Evolutionary conservation across 768 basidiomycete genomes (phyloP).

Genomic region (Mycena kentingensis): DNA sequence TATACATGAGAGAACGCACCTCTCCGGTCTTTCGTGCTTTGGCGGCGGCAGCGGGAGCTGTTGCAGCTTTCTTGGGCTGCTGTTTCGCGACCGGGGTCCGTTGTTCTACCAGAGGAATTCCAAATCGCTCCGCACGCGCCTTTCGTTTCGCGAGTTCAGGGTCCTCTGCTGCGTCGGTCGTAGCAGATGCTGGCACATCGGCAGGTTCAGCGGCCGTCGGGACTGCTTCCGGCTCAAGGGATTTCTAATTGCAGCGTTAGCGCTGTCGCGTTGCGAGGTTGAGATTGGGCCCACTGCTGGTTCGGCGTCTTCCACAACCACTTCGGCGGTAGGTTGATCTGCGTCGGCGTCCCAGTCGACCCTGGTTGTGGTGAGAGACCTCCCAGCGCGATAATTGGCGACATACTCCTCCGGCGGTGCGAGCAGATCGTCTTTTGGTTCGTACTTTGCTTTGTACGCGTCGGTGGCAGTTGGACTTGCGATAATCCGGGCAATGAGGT

Average conservation of each 20-base stretch:
- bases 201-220: slow-evolving; percentile 2
- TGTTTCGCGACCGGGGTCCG: slow-evolving; percentile 28
- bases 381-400: background rate
- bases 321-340: slow-evolving; percentile 16
- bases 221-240: slow-evolving; percentile 9
- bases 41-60: background rate
- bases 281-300: slow-evolving; percentile 5
- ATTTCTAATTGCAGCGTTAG: no score
- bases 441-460: slow-evolving; percentile 46
- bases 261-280: no score
- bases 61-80: slow-evolving; percentile 23
- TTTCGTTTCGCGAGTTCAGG: slow-evolving; percentile 58
- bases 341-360: slow-evolving; percentile 47
- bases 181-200: slow-evolving; percentile 4
- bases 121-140: slow-evolving; percentile 69
- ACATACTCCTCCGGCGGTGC: slow-evolving; percentile 41
- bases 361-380: slow-evolving; percentile 27
- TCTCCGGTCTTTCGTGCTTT: slow-evolving; percentile 21
- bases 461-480: slow-evolving; percentile 53
- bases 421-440: slow-evolving; percentile 31
- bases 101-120: slow-evolving; percentile 57
- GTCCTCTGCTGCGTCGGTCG: slow-evolving; percentile 33
- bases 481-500: slow-evolving; percentile 65
- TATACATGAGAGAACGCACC: slow-evolving; percentile 27
- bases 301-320: slow-evolving; percentile 2